Conservation (phyloP, 495 filamentous ascomycete genomes). For the Penicillium verhagenii region DNA sequence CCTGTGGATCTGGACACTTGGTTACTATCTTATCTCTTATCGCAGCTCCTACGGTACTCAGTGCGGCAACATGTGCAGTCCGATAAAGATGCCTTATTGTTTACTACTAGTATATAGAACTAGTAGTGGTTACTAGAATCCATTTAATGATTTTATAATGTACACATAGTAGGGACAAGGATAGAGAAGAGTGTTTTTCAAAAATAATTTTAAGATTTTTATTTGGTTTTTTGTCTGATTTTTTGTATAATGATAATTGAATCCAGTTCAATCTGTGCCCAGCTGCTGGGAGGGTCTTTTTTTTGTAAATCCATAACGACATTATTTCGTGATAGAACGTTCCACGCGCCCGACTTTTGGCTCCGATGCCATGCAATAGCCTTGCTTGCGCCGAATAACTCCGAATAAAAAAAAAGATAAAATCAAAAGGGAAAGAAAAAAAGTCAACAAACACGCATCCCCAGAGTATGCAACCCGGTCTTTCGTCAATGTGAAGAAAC, state of each 20-base stretch:
- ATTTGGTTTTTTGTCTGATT: not conserved
- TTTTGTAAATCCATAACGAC: conserved; percentile 12
- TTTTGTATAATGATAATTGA: not conserved
- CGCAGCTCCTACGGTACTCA: conserved; percentile 35
- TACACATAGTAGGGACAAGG: too few relatives aligned
- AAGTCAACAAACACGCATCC: conserved; percentile 5
- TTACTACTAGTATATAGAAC: not conserved
- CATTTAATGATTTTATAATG: too few relatives aligned
- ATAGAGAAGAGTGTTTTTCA: not conserved
- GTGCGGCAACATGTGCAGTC: conserved; percentile 33
- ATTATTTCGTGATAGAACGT: conserved; percentile 17
- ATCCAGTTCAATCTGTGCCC: conserved; percentile 2
- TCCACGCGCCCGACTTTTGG: conserved; percentile 13
- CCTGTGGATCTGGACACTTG: conserved; percentile 34
- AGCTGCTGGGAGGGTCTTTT: not conserved
- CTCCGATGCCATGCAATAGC: conserved; percentile 14
- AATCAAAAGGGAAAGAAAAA: conserved; percentile 11
- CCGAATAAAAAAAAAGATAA: conserved; percentile 12
- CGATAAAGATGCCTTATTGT: not conserved
- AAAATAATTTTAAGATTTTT: not conserved
- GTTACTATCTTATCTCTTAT: conserved; percentile 22
- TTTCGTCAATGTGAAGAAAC: conserved; percentile 14
- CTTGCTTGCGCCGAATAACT: conserved; percentile 18
- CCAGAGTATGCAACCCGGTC: conserved; percentile 14
- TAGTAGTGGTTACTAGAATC: too few relatives aligned